Base-by-base conservation (phyloP, 257 asterid species). In the Rubia yunnanensis region DNA sequence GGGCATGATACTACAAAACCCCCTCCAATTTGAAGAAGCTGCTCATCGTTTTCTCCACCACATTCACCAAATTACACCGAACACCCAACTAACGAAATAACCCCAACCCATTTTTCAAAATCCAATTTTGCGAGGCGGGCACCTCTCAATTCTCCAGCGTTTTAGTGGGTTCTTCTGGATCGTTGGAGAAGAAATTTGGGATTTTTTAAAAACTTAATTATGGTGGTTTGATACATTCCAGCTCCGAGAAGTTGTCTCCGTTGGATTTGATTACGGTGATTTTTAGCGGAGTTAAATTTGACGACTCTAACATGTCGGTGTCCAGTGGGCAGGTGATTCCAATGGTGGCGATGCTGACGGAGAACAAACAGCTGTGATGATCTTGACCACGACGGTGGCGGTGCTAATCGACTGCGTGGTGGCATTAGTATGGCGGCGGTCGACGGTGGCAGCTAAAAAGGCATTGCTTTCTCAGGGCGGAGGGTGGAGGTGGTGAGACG, bases 231-330 rank as follows among this genome's bases (percentile, higher is more conserved):
- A 72, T 74, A 92, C 88, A 90, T 23, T 75, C 94, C 34, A 74
- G 86, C 60, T 24, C 91, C 1, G 91, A 82, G 75, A 90, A 87
- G 82, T 72, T 88, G 10, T 88, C 97, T 4, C 83, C 97, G 0
- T 81, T 94, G 53, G 97, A 94, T 76, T 86, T 94, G 72, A 85
- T 94, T 95, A 30, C 88, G 3, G 91, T 88, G 71, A 82, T 92
- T 75, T 65, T 87, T 22, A 92, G 77, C 48, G 94, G 95, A 68
- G 87, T 65, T 38, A 86, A 74, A 26, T 70, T 85, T 41, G 92
- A 88, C 26, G 82, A 75, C 60, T 85, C 84, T 0, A 94, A 88
- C 73, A 81, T 81, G 0, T 89, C 96, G 22, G 76, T 63, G 60
- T 70, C 75, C 20, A 66, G 68, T 5, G 81, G 65, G 55, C 57